These are phyloP conservation scores for Trichoderma afroharzianum DNA, from an alignment of 2,329 filamentous ascomycete genomes.

Conservation along the genomic window DNA sequence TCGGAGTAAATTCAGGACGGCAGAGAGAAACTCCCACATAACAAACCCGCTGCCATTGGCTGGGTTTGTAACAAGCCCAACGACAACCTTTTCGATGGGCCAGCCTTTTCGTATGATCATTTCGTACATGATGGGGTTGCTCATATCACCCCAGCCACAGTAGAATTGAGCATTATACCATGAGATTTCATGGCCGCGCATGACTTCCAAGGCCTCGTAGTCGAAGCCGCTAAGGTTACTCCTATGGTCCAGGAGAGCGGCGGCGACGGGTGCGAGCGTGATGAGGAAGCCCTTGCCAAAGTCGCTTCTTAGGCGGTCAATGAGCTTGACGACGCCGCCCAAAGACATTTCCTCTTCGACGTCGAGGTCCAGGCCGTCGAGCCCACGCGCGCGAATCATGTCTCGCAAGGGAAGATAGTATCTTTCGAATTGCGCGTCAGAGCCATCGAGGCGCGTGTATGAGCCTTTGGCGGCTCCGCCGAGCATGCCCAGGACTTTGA, in stretches of 20 bases:
- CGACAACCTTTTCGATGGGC: slow-evolving; percentile 68
- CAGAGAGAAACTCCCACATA: slow-evolving; percentile 43
- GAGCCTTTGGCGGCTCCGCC: slow-evolving; percentile 79
- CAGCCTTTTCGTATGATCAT: slow-evolving; percentile 60
- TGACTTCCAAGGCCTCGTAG: slow-evolving; percentile 70
- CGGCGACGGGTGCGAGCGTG: slow-evolving; percentile 77
- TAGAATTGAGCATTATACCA: slow-evolving; percentile 97
- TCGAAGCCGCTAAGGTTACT: slow-evolving; percentile 75
- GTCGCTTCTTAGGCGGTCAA: slow-evolving; percentile 64
- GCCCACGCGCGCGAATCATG: slow-evolving; percentile 56
- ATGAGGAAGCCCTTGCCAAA: slow-evolving; percentile 71
- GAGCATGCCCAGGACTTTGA: slow-evolving; percentile 82
- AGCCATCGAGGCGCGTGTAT: slow-evolving; percentile 57
- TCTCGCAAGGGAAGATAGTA: slow-evolving; percentile 69
- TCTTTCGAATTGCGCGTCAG: slow-evolving; percentile 59
- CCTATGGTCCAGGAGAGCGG: slow-evolving; percentile 55
- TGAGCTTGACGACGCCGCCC: slow-evolving; percentile 60
- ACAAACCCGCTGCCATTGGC: slow-evolving; percentile 62
- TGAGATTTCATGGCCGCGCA: slow-evolving; percentile 61
- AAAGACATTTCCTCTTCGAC: slow-evolving; percentile 76
- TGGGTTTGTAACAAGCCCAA: slow-evolving; percentile 77
- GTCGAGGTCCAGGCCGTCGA: slow-evolving; percentile 74
- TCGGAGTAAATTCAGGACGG: slow-evolving; percentile 41
- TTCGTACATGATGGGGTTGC: slow-evolving; percentile 46
- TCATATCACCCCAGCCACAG: slow-evolving; percentile 73